Conservation (phyloP, 1,284 basidiomycete species). For the Microstroma glucosiphilum region DNA sequence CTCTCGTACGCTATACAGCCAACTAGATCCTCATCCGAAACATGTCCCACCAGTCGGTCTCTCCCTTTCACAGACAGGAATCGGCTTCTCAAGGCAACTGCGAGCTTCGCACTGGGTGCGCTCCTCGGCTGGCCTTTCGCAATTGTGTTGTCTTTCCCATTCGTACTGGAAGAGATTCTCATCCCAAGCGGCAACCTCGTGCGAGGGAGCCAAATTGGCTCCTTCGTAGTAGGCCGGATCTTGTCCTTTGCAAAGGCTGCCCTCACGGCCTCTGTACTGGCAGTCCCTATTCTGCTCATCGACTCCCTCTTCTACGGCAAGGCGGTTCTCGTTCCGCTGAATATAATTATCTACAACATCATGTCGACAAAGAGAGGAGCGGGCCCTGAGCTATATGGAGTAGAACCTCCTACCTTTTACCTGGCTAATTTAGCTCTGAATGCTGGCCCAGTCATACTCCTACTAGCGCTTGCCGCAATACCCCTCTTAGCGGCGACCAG, state of each 20-base stretch:
- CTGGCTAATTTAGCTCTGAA: conserved; percentile 65
- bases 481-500: conserved; percentile 75
- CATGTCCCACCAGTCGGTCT: conserved; percentile 10
- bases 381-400: conserved; percentile 86
- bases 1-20: conserved; percentile 71
- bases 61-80: background rate
- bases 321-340: conserved; percentile 75
- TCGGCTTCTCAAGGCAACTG: conserved; percentile 57
- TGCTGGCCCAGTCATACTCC: conserved; percentile 74
- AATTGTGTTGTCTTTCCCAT: conserved; percentile 76
- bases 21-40: conserved; percentile 43
- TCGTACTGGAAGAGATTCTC: conserved; percentile 83
- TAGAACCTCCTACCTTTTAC: conserved; percentile 64
- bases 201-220: conserved; percentile 14
- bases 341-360: conserved; percentile 89
- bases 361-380: conserved; percentile 61
- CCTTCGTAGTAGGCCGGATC: conserved; percentile 56
- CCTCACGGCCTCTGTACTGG: conserved; percentile 63
- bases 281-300: conserved; percentile 50
- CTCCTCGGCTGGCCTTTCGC: conserved; percentile 96
- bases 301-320: conserved; percentile 85
- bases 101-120: conserved; percentile 72
- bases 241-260: conserved; percentile 58
- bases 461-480: conserved; percentile 59
- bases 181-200: conserved; percentile 58